Evolutionary conservation across 805 yeast genomes (phyloP).

Genomic region (Blastobotrys peoriensis): DNA sequence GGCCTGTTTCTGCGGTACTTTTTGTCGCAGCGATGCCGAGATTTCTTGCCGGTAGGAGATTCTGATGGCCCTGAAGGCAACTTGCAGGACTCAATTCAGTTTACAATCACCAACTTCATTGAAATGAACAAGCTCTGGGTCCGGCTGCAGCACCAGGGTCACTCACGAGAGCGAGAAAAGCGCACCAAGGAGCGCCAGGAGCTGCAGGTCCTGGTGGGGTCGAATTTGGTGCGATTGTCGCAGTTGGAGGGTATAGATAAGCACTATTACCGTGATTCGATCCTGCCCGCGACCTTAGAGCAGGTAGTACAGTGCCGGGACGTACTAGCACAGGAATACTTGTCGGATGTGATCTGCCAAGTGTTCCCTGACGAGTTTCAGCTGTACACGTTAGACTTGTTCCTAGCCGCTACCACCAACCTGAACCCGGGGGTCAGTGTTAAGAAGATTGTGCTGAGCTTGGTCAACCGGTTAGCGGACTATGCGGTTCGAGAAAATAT

Average conservation of each 20-base stretch:
- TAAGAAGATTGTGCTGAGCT: slow-evolving; percentile 57
- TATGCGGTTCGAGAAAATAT: slow-evolving; percentile 21
- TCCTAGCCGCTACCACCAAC: slow-evolving; percentile 58
- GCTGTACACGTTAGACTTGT: slow-evolving; percentile 59
- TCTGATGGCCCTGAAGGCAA: slow-evolving; percentile 30
- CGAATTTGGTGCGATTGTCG: slow-evolving; percentile 81
- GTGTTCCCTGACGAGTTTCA: slow-evolving; percentile 94
- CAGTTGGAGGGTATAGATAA: slow-evolving; percentile 70
- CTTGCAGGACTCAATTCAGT: slow-evolving; percentile 65
- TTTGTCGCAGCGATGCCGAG: slow-evolving; percentile 75
- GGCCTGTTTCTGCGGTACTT: slow-evolving; percentile 89
- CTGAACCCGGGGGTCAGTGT: slow-evolving; percentile 68
- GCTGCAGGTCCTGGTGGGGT: slow-evolving; percentile 85
- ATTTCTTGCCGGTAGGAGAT: slow-evolving; percentile 43
- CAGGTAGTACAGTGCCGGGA: slow-evolving; percentile 92
- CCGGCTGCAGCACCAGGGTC: slow-evolving; percentile 92
- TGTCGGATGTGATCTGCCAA: slow-evolving; percentile 85
- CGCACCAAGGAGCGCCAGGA: slow-evolving; percentile 79
- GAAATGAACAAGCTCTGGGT: slow-evolving; percentile 99
- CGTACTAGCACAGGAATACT: slow-evolving; percentile 83
- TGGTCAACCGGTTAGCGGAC: slow-evolving; percentile 52
- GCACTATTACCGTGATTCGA: slow-evolving; percentile 37
- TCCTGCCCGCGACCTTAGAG: slow-evolving; percentile 76
- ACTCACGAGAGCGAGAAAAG: slow-evolving; percentile 68
- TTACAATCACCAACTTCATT: slow-evolving; percentile 78